Percentiles rank a stretch among this genome's conserved stretches.
Conservation (phyloP, 129 eudicot species). For the Flaveria brownii region DNA sequence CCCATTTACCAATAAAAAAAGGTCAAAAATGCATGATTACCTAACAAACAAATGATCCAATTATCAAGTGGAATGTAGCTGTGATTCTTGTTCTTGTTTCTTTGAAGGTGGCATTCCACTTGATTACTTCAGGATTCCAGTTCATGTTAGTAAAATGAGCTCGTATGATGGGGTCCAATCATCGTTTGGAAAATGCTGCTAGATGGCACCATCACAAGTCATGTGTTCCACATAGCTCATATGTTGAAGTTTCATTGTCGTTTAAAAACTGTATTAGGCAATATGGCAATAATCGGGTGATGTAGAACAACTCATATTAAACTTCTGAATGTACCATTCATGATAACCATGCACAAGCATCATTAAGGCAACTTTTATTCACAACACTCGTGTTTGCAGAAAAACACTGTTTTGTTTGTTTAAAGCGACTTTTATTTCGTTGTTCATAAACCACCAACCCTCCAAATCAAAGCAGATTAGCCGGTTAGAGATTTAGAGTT, state of each 20-base stretch:
- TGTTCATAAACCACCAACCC: no score
- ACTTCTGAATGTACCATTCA: no score
- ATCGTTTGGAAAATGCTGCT: neutral
- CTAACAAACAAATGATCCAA: neutral
- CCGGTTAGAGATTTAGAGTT: no score
- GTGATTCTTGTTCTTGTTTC: neutral
- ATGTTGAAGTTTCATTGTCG: neutral
- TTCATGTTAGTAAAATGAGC: neutral
- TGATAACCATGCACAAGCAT: no score
- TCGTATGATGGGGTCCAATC: neutral
- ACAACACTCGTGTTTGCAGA: no score
- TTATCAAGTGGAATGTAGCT: neutral
- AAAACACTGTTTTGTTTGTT: no score
- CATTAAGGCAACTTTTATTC: no score
- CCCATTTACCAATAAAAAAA: neutral
- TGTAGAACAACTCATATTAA: no score
- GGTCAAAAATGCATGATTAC: neutral
- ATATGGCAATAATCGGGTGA: neutral
- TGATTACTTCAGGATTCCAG: neutral
- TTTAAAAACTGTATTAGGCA: neutral
- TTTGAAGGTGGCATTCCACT: neutral
- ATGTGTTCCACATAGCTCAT: neutral
- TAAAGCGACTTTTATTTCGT: no score
- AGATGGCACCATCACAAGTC: neutral
- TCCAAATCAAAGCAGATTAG: no score